phyloP scores from a whole-genome alignment of 345 rosid genomes.

The Syzygium aromaticum region DNA sequence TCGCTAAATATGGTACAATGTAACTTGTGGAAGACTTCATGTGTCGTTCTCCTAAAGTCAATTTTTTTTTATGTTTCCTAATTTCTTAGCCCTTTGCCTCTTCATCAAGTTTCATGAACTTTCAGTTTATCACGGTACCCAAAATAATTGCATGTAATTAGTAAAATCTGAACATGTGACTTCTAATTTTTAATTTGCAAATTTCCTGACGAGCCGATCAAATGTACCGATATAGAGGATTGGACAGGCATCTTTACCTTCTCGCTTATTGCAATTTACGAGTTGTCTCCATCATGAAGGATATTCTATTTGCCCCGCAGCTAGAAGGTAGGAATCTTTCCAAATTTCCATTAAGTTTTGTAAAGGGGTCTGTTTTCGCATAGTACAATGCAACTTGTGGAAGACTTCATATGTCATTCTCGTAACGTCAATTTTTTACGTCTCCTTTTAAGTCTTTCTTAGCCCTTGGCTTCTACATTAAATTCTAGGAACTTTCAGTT shows the following conservation, averaged over 20 bases:
- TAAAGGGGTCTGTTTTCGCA: not conserved
- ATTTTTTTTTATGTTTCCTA: too few relatives aligned
- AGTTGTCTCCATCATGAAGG: not conserved
- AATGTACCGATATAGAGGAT: too few relatives aligned
- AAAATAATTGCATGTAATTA: not conserved
- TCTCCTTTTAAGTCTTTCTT: too few relatives aligned
- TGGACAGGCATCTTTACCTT: not conserved
- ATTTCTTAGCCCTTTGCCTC: not conserved
- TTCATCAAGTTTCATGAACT: not conserved
- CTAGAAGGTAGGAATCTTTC: not conserved
- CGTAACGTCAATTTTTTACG: too few relatives aligned
- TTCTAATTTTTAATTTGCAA: too few relatives aligned
- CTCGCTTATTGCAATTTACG: too few relatives aligned
- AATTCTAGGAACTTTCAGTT: too few relatives aligned
- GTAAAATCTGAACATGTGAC: not conserved
- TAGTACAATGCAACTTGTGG: too few relatives aligned
- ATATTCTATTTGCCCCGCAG: not conserved
- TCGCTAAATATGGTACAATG: rapidly evolving
- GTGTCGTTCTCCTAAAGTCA: rapidly evolving
- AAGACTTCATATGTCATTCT: too few relatives aligned
- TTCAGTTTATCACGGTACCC: not conserved
- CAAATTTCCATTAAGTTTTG: not conserved
- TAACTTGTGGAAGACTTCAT: not conserved
- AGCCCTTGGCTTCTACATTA: too few relatives aligned
- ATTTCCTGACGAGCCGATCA: too few relatives aligned